Percentiles rank a stretch among this genome's conserved stretches.
Conservation (phyloP, 257 asterid genomes). For the Lycium ferocissimum region DNA sequence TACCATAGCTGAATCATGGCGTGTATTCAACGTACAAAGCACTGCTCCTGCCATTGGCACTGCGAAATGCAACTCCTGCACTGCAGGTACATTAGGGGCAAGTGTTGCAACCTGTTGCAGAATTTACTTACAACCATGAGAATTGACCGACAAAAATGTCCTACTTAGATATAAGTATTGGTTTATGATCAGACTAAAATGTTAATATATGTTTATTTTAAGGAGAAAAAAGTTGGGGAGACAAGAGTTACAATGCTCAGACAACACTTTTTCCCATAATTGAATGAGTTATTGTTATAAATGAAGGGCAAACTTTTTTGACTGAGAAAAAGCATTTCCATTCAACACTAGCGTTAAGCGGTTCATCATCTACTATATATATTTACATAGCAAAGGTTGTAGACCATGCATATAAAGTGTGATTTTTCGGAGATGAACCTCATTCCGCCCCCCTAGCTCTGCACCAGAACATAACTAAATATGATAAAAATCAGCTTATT, state of each 20-base stretch:
- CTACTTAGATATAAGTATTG: background rate
- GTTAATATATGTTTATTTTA: background rate
- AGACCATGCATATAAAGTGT: too few relatives aligned
- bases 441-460: too few relatives aligned
- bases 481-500: too few relatives aligned
- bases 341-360: too few relatives aligned
- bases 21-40: slow-evolving; percentile 45
- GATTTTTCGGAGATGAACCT: too few relatives aligned
- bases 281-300: background rate
- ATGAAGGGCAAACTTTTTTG: too few relatives aligned
- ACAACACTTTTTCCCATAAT: background rate
- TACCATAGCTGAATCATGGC: slow-evolving; percentile 47
- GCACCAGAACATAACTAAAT: too few relatives aligned
- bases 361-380: too few relatives aligned
- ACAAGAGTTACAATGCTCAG: background rate
- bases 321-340: too few relatives aligned
- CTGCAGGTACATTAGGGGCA: slow-evolving; percentile 52
- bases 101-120: slow-evolving; percentile 44
- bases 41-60: slow-evolving; percentile 57
- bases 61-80: slow-evolving; percentile 54
- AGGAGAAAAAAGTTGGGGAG: background rate
- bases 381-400: too few relatives aligned
- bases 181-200: background rate
- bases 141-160: background rate
- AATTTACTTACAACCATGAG: background rate